Conservation (phyloP, 768 basidiomycete genomes). For the Trametes cubensis region DNA sequence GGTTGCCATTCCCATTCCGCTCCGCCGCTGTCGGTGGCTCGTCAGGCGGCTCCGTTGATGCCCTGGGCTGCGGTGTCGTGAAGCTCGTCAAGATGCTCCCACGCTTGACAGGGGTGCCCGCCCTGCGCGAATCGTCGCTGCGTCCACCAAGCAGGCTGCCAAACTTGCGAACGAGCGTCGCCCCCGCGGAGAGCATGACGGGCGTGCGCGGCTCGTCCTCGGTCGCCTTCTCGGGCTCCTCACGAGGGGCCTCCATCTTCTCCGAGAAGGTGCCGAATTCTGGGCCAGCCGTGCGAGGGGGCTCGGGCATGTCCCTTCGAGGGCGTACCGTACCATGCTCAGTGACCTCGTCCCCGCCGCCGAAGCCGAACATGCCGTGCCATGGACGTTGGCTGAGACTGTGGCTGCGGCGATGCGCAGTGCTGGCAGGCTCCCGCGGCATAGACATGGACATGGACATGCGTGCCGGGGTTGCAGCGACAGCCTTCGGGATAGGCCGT, state of each 20-base stretch:
- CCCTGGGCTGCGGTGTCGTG: constrained; percentile 31
- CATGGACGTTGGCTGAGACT: constrained; percentile 81
- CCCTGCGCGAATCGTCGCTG: constrained; percentile 45
- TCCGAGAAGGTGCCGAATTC: constrained; percentile 58
- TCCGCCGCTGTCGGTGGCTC: constrained; percentile 22
- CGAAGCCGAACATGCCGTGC: constrained; percentile 60
- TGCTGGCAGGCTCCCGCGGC: constrained; percentile 74
- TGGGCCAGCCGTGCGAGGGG: constrained; percentile 67
- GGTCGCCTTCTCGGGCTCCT: constrained; percentile 36
- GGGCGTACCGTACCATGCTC: constrained; percentile 41
- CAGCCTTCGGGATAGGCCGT: constrained; percentile 28
- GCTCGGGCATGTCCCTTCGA: constrained; percentile 33
- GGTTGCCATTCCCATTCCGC: constrained; percentile 22
- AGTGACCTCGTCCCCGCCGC: constrained; percentile 40
- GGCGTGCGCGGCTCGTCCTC: constrained; percentile 36
- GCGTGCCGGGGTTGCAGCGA: constrained; percentile 17
- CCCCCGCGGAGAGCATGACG: constrained; percentile 53
- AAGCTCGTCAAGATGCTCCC: constrained; percentile 54
- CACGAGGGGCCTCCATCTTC: constrained; percentile 33
- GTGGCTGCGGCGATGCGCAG: constrained; percentile 81
- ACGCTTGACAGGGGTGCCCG: constrained; percentile 44
- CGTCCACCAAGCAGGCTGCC: constrained; percentile 61
- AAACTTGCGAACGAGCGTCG: constrained; percentile 77
- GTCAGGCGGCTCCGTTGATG: constrained; percentile 29
- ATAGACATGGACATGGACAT: constrained; percentile 34